Evolutionary conservation across 805 yeast genomes (phyloP).

Genomic region (Candida xyloterini): DNA sequence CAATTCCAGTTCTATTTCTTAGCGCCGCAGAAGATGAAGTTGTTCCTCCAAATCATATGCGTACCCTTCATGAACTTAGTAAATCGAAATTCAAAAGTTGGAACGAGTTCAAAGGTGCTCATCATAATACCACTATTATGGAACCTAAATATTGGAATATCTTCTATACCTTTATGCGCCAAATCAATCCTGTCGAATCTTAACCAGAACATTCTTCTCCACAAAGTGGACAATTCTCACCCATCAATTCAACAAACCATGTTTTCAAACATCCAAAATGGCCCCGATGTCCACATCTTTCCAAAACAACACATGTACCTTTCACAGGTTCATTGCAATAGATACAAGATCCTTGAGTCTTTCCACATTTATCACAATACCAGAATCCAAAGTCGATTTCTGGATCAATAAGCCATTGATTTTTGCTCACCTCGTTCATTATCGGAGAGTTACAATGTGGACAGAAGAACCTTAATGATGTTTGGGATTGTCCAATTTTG

Average conservation of each 20-base stretch:
- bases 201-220: slow-evolving; percentile 26
- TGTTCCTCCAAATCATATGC: slow-evolving; percentile 87
- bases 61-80: slow-evolving; percentile 49
- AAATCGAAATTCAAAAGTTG: slow-evolving; percentile 50
- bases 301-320: slow-evolving; percentile 58
- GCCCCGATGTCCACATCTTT: slow-evolving; percentile 83
- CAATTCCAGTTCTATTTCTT: slow-evolving; percentile 66
- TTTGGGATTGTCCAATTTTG: slow-evolving; percentile 35
- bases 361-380: slow-evolving; percentile 76
- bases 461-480: slow-evolving; percentile 56
- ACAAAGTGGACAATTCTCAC: slow-evolving; percentile 81
- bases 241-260: slow-evolving; percentile 69
- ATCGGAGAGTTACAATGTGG: slow-evolving; percentile 57
- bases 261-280: slow-evolving; percentile 75
- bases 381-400: slow-evolving; percentile 62
- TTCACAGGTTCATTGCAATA: slow-evolving; percentile 75
- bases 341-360: slow-evolving; percentile 63
- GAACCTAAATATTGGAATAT: slow-evolving; percentile 78
- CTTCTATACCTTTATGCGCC: slow-evolving; percentile 52
- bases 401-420: slow-evolving; percentile 32
- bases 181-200: slow-evolving; percentile 38
- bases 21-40: slow-evolving; percentile 81
- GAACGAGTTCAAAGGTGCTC: slow-evolving; percentile 54
- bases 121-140: slow-evolving; percentile 80
- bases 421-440: slow-evolving; percentile 47